Conservation (phyloP, 2,329 filamentous ascomycete species). For the Penicillium corylophilum region DNA sequence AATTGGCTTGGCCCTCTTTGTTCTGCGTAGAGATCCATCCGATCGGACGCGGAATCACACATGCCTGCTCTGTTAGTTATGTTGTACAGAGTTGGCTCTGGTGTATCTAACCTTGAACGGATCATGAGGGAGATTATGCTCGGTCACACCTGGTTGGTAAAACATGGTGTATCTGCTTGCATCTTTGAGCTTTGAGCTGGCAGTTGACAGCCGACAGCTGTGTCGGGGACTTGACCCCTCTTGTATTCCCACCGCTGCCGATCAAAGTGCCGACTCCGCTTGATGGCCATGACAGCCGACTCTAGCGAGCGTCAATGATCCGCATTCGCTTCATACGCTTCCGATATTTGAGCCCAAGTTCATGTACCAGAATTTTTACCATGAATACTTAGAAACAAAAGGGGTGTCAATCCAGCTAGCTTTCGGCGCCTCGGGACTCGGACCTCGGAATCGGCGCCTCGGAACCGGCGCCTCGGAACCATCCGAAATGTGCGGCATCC, state of each 20-base stretch:
- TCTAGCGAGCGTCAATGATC: too few species aligned
- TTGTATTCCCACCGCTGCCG: neutral
- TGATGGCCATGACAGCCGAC: neutral
- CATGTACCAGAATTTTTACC: too few species aligned
- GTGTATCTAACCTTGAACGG: conserved; percentile 52
- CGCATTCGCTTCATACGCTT: neutral
- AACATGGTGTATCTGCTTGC: conserved; percentile 44
- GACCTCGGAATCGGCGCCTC: neutral
- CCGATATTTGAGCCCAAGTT: neutral
- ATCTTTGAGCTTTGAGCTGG: neutral
- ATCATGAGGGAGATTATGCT: conserved; percentile 53
- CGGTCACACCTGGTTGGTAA: conserved; percentile 54
- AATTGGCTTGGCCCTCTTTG: conserved; percentile 50
- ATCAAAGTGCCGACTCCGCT: neutral
- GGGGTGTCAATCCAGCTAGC: too few species aligned
- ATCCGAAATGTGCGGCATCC: neutral
- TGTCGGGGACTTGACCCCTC: neutral
- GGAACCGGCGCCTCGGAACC: neutral
- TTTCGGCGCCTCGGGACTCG: neutral
- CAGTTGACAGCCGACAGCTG: too few species aligned
- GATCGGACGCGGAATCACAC: conserved; percentile 61
- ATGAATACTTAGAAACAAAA: too few species aligned
- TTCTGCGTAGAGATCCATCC: conserved; percentile 62
- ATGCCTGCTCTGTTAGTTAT: conserved; percentile 50
- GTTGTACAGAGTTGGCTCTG: neutral